Conservation (phyloP, 1,284 basidiomycete genomes). For the Leccinum fallax region DNA sequence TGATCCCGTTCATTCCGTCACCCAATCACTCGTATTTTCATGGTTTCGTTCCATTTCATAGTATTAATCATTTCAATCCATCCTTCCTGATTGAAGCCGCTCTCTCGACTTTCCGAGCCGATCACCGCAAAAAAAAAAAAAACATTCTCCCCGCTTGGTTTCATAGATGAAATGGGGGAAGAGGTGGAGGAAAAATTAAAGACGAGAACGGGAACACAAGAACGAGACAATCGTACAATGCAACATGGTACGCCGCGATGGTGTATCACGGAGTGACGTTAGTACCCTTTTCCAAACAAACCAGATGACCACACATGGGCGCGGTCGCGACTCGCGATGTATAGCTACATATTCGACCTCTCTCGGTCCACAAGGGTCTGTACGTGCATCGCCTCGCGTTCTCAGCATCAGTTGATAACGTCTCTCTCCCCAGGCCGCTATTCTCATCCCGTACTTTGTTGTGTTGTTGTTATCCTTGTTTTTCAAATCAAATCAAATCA, state of each 20-base stretch:
- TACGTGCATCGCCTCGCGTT: neutral
- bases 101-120: neutral
- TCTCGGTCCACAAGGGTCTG: neutral
- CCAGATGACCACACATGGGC: neutral
- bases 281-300: neutral
- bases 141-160: neutral
- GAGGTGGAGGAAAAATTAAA: neutral
- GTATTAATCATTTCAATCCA: neutral
- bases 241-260: neutral
- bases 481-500: neutral
- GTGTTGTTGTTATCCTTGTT: neutral
- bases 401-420: neutral
- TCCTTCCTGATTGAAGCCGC: neutral
- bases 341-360: neutral
- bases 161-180: neutral
- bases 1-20: neutral
- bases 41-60: neutral
- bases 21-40: neutral
- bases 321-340: neutral
- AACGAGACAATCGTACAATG: neutral
- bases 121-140: neutral
- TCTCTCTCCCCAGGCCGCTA: neutral
- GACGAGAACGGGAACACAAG: neutral
- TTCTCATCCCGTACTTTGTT: neutral
- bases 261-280: neutral